These are phyloP conservation scores for Colletotrichum australisinense DNA, from an alignment of 2,329 filamentous ascomycete genomes.

Conservation along the genomic window DNA sequence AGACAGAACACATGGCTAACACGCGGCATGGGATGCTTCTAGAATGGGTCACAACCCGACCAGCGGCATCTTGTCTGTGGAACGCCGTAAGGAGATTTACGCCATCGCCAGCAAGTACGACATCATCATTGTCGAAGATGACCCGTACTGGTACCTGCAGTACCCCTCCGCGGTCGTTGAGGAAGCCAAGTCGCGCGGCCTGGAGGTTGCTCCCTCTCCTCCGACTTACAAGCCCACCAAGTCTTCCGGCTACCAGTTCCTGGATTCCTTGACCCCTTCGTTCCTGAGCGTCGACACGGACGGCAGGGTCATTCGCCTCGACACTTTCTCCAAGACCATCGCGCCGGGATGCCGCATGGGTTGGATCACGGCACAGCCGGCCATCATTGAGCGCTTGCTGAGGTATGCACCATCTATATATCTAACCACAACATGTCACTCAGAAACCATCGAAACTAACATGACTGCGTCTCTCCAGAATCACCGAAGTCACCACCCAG, in stretches of 20 bases:
- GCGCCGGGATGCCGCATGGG: constrained; percentile 90
- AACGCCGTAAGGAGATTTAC: constrained; percentile 83
- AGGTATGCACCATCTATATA: constrained; percentile 39
- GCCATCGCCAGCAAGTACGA: constrained; percentile 85
- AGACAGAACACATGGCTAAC: constrained; percentile 35
- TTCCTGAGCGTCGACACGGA: constrained; percentile 86
- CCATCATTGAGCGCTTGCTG: constrained; percentile 76
- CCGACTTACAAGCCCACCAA: constrained; percentile 44
- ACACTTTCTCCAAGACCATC: constrained; percentile 94
- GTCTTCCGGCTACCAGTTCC: constrained; percentile 76
- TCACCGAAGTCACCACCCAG: constrained; percentile 82
- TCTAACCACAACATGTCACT: neutral
- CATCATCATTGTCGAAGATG: constrained; percentile 91
- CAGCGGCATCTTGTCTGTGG: constrained; percentile 77
- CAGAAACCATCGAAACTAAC: neutral
- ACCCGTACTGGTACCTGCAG: constrained; percentile 96
- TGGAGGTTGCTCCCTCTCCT: constrained; percentile 42
- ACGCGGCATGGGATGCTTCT: neutral
- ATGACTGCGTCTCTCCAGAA: constrained; percentile 54
- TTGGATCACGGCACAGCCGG: constrained; percentile 89
- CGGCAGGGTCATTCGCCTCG: constrained; percentile 87
- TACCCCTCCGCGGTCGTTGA: constrained; percentile 75
- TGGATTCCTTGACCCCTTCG: constrained; percentile 86
- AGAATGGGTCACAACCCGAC: constrained; percentile 85
- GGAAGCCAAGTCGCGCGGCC: constrained; percentile 61